These are phyloP conservation scores for Rhynchospora tenuis DNA, from an alignment of 176 grass and related monocot species.

Conservation along the genomic window DNA sequence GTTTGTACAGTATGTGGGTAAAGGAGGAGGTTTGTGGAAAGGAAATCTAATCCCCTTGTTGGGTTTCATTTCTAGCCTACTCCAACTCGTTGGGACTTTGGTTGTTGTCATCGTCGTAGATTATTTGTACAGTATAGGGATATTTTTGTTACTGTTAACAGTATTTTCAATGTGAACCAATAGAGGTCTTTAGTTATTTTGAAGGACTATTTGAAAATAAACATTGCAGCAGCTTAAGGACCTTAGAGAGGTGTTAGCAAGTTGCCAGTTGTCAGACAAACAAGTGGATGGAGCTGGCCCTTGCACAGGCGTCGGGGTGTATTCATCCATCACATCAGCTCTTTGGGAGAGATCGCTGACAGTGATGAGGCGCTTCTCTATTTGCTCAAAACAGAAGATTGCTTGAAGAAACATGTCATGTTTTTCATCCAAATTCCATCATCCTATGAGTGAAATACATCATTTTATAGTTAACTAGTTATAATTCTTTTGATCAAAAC, in stretches of 20 bases:
- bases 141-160: background rate
- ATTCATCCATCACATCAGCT: background rate
- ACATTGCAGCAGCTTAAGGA: background rate
- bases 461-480: too few species aligned
- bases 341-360: background rate
- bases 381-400: background rate
- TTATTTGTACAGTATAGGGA: background rate
- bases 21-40: too few species aligned
- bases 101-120: too few species aligned
- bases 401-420: too few species aligned
- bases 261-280: background rate
- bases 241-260: background rate
- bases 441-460: too few species aligned
- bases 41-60: too few species aligned
- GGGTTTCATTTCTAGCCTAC: too few species aligned
- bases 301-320: background rate
- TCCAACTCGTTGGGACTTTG: too few species aligned
- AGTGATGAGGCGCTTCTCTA: background rate
- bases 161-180: background rate
- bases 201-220: background rate
- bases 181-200: background rate
- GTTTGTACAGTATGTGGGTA: background rate
- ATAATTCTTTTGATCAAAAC: too few species aligned
- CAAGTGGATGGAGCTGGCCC: background rate
- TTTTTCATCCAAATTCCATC: too few species aligned